Evolutionary conservation across 192 early-diverging fungal species (phyloP).

Genomic region (Ambispora gerdemannii): DNA sequence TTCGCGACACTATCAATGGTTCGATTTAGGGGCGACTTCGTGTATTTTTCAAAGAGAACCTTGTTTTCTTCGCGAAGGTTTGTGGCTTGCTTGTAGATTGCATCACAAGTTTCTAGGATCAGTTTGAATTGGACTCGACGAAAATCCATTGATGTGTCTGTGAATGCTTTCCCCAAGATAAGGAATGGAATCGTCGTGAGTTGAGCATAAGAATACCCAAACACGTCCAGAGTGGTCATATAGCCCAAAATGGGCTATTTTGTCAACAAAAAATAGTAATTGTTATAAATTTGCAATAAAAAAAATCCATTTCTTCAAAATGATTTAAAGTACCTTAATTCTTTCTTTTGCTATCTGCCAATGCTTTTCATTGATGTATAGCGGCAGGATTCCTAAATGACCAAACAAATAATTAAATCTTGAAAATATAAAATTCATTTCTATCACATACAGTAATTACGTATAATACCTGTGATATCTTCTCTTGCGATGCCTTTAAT

Average conservation of each 20-base stretch:
- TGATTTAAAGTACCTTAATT: slow-evolving; percentile 36
- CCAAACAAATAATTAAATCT: not conserved
- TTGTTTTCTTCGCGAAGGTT: slow-evolving; percentile 38
- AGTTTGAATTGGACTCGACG: slow-evolving; percentile 37
- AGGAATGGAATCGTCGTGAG: slow-evolving; percentile 42
- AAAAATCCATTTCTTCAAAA: no score
- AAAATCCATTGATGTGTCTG: slow-evolving; percentile 37
- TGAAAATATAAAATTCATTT: not conserved
- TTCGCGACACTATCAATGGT: slow-evolving; percentile 45
- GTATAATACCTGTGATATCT: slow-evolving; percentile 41
- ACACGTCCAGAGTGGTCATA: slow-evolving; percentile 42
- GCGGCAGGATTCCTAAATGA: slow-evolving; percentile 33
- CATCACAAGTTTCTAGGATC: slow-evolving; percentile 45
- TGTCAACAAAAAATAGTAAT: not conserved
- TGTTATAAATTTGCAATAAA: no score
- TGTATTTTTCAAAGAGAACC: slow-evolving; percentile 34
- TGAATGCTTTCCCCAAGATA: slow-evolving; percentile 37
- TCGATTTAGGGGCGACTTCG: slow-evolving; percentile 30
- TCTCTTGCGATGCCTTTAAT: slow-evolving; percentile 40
- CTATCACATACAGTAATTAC: no score
- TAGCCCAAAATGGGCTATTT: slow-evolving; percentile 44
- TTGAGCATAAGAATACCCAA: slow-evolving; percentile 46
- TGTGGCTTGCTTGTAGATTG: slow-evolving; percentile 38
- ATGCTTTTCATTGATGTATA: slow-evolving; percentile 44
- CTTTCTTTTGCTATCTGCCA: slow-evolving; percentile 42